phyloP scores from a whole-genome alignment of 768 basidiomycete genomes.

The Austroboletus festivus region DNA sequence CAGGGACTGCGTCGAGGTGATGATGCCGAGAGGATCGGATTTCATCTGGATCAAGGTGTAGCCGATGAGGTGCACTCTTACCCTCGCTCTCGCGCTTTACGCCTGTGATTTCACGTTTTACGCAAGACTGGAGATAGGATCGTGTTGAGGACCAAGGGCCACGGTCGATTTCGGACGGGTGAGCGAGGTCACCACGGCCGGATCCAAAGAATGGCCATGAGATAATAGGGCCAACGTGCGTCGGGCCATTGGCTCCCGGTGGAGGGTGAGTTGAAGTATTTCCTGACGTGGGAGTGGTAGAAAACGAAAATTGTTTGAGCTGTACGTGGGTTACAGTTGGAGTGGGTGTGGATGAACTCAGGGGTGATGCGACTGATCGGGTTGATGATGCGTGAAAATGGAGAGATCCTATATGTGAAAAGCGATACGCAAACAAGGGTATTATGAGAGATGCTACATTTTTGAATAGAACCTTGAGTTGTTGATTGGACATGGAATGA shows the following conservation, averaged over 20 bases:
- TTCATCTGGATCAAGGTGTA: constrained; percentile 81
- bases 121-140: constrained; percentile 64
- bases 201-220: constrained; percentile 92
- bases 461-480: constrained; percentile 61
- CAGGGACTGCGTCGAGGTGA: constrained; percentile 61
- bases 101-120: constrained; percentile 66
- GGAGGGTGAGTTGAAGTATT: not conserved
- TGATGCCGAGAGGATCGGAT: constrained; percentile 71
- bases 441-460: constrained; percentile 68
- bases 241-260: constrained; percentile 17
- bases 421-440: constrained; percentile 75
- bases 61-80: constrained; percentile 65
- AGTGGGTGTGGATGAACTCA: constrained; percentile 22
- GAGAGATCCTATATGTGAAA: constrained; percentile 72
- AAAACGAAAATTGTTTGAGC: constrained; percentile 19
- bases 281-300: constrained; percentile 6
- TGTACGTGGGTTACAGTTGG: constrained; percentile 25
- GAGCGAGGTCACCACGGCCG: constrained; percentile 67
- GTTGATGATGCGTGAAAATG: constrained; percentile 39
- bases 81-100: constrained; percentile 79
- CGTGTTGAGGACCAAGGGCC: constrained; percentile 69
- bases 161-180: constrained; percentile 70
- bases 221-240: constrained; percentile 75
- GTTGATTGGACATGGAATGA: constrained; percentile 63
- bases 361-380: constrained; percentile 16